Percentiles rank a stretch among this genome's conserved stretches.
phyloP scores from a whole-genome alignment of 2,329 filamentous ascomycete species.

The Metarhizium album region DNA sequence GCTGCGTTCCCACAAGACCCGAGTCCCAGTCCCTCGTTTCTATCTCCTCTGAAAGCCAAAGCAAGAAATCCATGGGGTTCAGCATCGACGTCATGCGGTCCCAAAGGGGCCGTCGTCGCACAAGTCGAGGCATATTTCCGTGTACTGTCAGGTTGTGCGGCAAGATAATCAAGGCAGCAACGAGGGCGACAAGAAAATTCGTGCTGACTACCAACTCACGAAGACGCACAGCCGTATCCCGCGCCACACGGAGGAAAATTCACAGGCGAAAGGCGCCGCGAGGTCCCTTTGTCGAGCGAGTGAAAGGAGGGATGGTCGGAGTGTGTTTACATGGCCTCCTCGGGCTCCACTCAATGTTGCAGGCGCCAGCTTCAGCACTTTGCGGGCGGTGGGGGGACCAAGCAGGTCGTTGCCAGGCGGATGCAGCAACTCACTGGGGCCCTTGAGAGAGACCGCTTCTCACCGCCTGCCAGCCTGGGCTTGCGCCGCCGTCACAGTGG shows the following conservation, averaged over 20 bases:
- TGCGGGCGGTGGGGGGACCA: not conserved
- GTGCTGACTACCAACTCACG: not conserved
- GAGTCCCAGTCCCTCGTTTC: slow-evolving; percentile 89
- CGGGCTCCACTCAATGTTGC: not conserved
- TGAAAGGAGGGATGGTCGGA: not conserved
- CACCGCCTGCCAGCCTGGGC: slow-evolving; percentile 4
- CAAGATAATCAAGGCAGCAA: not conserved
- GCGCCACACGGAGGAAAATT: not conserved
- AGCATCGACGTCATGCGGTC: slow-evolving; percentile 74
- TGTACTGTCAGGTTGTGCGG: not conserved
- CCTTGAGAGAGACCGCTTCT: not conserved
- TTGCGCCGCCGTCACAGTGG: slow-evolving; percentile 2
- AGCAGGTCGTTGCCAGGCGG: too few relatives aligned
- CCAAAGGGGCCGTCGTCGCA: slow-evolving; percentile 67
- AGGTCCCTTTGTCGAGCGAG: not conserved
- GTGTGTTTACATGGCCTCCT: not conserved
- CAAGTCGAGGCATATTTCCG: slow-evolving; percentile 61
- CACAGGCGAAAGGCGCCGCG: slow-evolving; percentile 2
- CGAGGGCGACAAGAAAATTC: not conserved
- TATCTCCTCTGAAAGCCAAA: slow-evolving; percentile 88
- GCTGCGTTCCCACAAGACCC: slow-evolving; percentile 60
- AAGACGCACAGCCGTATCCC: not conserved
- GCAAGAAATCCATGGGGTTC: slow-evolving; percentile 78
- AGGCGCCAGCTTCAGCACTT: not conserved
- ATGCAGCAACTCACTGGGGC: too few relatives aligned